Evolutionary conservation across 257 asterid genomes (phyloP), one percentile per base, ranked within the genome.

Genomic region (Rubia yunnanensis): DNA sequence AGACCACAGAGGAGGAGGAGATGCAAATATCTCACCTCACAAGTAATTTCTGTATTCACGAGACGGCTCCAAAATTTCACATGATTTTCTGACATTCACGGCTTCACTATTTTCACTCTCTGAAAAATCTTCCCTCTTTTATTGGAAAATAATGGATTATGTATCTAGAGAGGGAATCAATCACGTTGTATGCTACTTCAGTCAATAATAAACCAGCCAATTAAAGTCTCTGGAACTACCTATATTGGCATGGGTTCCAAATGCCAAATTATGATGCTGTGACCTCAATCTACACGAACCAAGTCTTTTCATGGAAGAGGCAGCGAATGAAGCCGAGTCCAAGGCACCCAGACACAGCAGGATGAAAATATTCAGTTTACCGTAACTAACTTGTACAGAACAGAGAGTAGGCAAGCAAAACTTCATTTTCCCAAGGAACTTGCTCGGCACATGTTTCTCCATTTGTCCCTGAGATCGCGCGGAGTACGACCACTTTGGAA

Each of bases 401-500:
- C 32, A 46, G 61, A 49, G 14, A 10, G 14, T 30, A 10, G 23
- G 36, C 36, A 24, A 11, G 3, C 64, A 46, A 49, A 54, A 11
- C 8, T 36, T 72, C 77, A 65, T 65, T 63, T 48, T 50, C 66
- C 15, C 67, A 31, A 58, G 53, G 78, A 52, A 67, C 65, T 69
- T 68, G 72, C 76, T 77, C 70, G 85, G 77, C 84, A 68, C 50
- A 86, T 70, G 65, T 80, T 82, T 72, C 89, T 85, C 95, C 96
- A 83, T 79, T 87, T 89, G 81, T 83, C 91, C 79, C 82, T 85
- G 56, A 89, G 96, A 78, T 87, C 91, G 2, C 28, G 41, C 3
- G 89, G 0, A 26, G 78, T 82, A 32, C 95, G 91, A 52, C 84
- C 79, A 73, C 65, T 73, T 38, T 63, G 69, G 72, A 89, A 89